Conservation (phyloP, 805 yeast genomes). For the Komagataella populi region DNA sequence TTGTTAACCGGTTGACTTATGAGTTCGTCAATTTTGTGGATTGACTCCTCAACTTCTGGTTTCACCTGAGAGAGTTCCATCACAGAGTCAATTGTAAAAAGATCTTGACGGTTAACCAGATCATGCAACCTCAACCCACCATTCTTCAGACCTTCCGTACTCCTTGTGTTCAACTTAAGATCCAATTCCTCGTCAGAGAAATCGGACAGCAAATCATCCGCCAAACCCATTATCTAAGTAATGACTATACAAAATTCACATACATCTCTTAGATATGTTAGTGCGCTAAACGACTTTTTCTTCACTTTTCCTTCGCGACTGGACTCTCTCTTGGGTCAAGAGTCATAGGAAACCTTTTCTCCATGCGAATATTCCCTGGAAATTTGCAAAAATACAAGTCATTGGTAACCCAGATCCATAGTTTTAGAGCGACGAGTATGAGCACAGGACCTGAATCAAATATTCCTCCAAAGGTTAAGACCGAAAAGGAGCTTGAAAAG, state of each 20-base stretch:
- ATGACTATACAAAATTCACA: not conserved
- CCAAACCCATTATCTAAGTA: slow-evolving; percentile 20
- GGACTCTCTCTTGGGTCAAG: not conserved
- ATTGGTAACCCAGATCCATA: not conserved
- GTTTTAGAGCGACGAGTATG: not conserved
- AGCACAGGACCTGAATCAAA: not conserved
- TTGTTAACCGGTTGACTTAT: slow-evolving; percentile 10
- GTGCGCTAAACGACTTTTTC: not conserved
- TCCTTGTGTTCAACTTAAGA: slow-evolving; percentile 3
- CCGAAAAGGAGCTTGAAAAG: slow-evolving; percentile 67
- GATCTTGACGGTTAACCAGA: slow-evolving; percentile 5
- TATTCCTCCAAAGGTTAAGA: slow-evolving; percentile 21
- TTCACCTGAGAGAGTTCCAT: slow-evolving; percentile 14
- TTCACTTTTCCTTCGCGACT: not conserved
- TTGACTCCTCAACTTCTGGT: slow-evolving; percentile 9
- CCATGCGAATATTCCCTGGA: not conserved
- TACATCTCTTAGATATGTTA: not conserved
- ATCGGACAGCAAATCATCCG: slow-evolving; percentile 27
- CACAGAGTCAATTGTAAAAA: slow-evolving; percentile 4
- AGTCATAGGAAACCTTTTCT: not conserved
- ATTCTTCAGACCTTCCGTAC: not conserved
- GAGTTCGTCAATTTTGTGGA: slow-evolving; percentile 13
- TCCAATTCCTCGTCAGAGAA: slow-evolving; percentile 18
- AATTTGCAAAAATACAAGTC: not conserved
- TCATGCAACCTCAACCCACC: not conserved